phyloP scores from a whole-genome alignment of 306 rosid genomes.

The Citrullus colocynthis region DNA sequence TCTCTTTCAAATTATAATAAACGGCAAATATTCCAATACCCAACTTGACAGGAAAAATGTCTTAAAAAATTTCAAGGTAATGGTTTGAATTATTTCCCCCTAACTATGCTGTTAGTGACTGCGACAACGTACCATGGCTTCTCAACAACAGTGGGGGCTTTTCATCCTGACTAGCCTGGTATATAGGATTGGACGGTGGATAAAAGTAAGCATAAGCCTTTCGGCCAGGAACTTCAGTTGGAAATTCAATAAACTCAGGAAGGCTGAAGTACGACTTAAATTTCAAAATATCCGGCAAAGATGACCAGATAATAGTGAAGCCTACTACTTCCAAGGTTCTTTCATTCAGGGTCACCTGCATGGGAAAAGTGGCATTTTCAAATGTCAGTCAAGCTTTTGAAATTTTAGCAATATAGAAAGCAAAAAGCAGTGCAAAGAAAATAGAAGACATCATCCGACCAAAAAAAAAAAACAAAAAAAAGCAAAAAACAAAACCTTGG shows the following conservation, averaged over 20 bases:
- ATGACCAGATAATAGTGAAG: constrained; percentile 68
- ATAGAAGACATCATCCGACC: background rate
- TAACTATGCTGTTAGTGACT: background rate
- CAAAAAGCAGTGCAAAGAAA: background rate
- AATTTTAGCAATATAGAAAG: background rate
- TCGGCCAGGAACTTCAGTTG: constrained; percentile 86
- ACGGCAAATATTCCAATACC: background rate
- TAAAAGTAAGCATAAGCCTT: constrained; percentile 86
- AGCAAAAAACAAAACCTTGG: constrained; percentile 31
- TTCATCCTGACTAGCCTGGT: constrained; percentile 52
- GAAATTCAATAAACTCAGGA: constrained; percentile 84
- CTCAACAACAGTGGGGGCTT: constrained; percentile 76
- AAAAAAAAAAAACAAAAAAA: background rate
- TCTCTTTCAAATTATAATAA: background rate
- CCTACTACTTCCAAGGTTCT: constrained; percentile 37
- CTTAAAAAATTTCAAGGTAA: background rate
- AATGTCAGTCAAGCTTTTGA: background rate
- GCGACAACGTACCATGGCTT: constrained; percentile 50
- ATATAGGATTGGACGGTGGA: constrained; percentile 57
- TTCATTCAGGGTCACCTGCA: constrained; percentile 58
- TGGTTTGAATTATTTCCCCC: background rate
- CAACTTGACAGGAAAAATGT: background rate
- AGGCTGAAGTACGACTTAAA: constrained; percentile 54
- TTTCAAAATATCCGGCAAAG: constrained; percentile 68
- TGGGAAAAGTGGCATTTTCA: background rate